Conservation (phyloP, 345 rosid species). For the Corchorus capsularis region DNA sequence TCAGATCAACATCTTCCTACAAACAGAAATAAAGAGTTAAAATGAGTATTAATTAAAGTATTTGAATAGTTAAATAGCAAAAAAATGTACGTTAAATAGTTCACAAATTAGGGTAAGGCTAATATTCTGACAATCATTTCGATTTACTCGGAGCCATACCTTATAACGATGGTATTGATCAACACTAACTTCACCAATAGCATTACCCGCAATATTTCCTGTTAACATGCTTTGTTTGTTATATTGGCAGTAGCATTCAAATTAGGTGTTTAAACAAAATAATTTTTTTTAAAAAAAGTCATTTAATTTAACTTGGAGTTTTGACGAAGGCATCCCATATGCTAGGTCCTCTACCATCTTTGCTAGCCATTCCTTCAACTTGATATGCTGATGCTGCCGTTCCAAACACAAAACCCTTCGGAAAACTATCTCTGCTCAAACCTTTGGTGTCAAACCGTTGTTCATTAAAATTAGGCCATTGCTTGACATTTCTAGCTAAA, state of each 20-base stretch:
- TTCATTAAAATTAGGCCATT: not conserved
- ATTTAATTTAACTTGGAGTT: constrained; percentile 32
- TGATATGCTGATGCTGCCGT: constrained; percentile 94
- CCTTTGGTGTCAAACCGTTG: constrained; percentile 54
- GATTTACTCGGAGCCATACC: constrained; percentile 26
- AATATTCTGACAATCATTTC: not conserved
- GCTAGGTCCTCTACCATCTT: constrained; percentile 93
- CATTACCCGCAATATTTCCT: constrained; percentile 62
- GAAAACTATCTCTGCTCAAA: constrained; percentile 60
- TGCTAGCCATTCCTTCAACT: constrained; percentile 80
- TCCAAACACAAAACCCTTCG: constrained; percentile 69
- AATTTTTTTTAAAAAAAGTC: not conserved
- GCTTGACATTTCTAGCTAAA: not conserved
- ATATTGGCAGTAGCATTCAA: not conserved
- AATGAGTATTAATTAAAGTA: too few species aligned
- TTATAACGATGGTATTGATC: constrained; percentile 86
- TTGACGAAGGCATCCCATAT: constrained; percentile 83
- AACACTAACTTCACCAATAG: constrained; percentile 69
- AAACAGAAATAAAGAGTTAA: not conserved
- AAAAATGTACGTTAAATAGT: not conserved
- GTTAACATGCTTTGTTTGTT: not conserved
- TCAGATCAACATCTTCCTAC: constrained; percentile 75
- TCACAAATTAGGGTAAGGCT: not conserved
- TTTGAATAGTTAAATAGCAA: too few species aligned
- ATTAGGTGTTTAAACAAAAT: not conserved